Evolutionary conservation across 768 basidiomycete species (phyloP).

Genomic region (Lentinula edodes): DNA sequence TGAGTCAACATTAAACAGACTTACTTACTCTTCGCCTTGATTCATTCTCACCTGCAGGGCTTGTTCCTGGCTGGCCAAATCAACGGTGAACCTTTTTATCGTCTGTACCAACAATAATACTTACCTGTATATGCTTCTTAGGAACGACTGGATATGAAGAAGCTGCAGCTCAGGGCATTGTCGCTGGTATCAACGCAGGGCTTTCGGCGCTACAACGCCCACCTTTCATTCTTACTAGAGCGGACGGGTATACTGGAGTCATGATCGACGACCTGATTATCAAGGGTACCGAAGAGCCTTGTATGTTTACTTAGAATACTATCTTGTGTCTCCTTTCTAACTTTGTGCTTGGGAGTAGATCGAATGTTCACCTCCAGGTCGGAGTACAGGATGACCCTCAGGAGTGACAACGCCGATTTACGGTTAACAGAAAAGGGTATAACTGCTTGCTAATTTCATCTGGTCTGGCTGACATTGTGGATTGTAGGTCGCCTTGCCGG

Average conservation of each 20-base stretch:
- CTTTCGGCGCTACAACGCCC: conserved; percentile 50
- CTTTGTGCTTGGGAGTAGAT: conserved; percentile 36
- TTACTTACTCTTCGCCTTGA: background rate
- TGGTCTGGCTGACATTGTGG: background rate
- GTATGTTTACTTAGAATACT: conserved; percentile 34
- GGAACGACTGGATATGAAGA: conserved; percentile 95
- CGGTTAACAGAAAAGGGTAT: conserved; percentile 74
- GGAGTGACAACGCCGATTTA: conserved; percentile 86
- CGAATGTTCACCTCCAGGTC: conserved; percentile 93
- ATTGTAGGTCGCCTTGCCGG: conserved; percentile 35
- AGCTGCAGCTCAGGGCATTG: conserved; percentile 84
- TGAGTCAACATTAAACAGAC: conserved; percentile 14
- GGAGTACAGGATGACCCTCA: conserved; percentile 83
- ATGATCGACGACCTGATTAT: conserved; percentile 90
- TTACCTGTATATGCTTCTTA: conserved; percentile 13
- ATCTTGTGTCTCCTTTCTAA: background rate
- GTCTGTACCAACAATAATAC: background rate
- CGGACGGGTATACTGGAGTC: conserved; percentile 83
- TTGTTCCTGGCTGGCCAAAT: conserved; percentile 89
- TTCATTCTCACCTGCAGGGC: conserved; percentile 36
- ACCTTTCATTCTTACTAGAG: conserved; percentile 67
- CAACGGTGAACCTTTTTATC: conserved; percentile 44
- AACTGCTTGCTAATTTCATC: background rate
- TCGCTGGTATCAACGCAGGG: conserved; percentile 88
- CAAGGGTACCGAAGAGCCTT: conserved; percentile 89